These are phyloP conservation scores for Candida rishiriensis DNA, from an alignment of 805 yeast species.

Conservation along the genomic window DNA sequence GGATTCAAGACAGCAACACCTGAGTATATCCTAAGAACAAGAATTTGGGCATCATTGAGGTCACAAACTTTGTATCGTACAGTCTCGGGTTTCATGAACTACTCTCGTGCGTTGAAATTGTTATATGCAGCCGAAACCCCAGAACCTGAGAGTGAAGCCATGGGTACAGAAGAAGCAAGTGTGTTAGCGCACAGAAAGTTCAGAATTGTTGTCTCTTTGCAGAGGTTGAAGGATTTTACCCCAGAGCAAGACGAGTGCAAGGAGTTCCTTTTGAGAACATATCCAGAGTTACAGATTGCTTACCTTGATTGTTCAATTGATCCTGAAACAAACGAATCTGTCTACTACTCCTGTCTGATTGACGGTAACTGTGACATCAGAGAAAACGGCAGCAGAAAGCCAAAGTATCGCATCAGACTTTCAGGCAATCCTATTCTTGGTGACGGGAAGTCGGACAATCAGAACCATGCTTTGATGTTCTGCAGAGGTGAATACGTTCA, in stretches of 20 bases:
- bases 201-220: constrained; percentile 63
- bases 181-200: constrained; percentile 59
- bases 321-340: constrained; percentile 38
- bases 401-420: constrained; percentile 58
- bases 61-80: constrained; percentile 81
- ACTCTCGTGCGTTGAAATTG: constrained; percentile 64
- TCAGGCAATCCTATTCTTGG: constrained; percentile 83
- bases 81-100: constrained; percentile 77
- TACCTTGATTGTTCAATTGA: constrained; percentile 52
- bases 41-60: constrained; percentile 83
- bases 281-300: constrained; percentile 63
- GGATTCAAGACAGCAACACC: constrained; percentile 68
- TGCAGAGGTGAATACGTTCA: constrained; percentile 80
- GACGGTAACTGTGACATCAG: constrained; percentile 65
- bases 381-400: constrained; percentile 54
- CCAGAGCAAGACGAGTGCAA: constrained; percentile 55
- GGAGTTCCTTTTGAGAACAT: constrained; percentile 56
- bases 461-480: constrained; percentile 69
- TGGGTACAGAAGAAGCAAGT: constrained; percentile 41
- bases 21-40: constrained; percentile 60
- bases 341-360: constrained; percentile 60
- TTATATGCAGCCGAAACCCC: constrained; percentile 52
- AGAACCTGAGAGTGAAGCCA: constrained; percentile 31
- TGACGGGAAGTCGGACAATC: constrained; percentile 83
- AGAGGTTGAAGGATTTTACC: constrained; percentile 48